phyloP scores from a whole-genome alignment of 208 protist species.

The Acanthamoeba polyphaga region DNA sequence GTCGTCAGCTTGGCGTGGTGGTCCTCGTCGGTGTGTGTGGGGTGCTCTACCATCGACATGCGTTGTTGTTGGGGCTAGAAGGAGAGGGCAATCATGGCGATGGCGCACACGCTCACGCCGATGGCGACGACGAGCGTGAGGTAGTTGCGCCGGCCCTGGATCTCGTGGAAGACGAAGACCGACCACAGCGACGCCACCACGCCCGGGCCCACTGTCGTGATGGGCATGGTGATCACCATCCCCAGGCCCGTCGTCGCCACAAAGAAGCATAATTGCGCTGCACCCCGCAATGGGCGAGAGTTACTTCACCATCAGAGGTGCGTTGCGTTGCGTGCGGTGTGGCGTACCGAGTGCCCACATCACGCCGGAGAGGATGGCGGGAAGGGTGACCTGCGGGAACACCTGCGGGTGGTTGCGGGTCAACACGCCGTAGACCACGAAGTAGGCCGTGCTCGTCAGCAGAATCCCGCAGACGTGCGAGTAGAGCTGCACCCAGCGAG shows the following conservation, averaged over 20 bases:
- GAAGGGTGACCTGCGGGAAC: conserved; percentile 35
- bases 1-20: neutral
- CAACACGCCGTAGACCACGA: conserved; percentile 32
- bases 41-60: too few species aligned
- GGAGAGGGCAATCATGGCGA: neutral
- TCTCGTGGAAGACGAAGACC: conserved; percentile 56
- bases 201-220: conserved; percentile 32
- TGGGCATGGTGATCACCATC: conserved; percentile 48
- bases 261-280: conserved; percentile 14
- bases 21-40: too few species aligned
- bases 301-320: too few species aligned
- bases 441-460: conserved; percentile 16
- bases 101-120: neutral
- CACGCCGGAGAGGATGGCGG: neutral
- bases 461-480: neutral
- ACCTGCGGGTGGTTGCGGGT: conserved; percentile 37
- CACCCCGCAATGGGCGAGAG: neutral
- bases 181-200: conserved; percentile 33
- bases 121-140: neutral
- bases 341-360: conserved; percentile 4
- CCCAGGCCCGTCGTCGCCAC: neutral
- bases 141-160: conserved; percentile 32
- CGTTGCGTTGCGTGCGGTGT: neutral
- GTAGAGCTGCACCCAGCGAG: neutral
- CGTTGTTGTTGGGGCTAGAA: neutral